Evolutionary conservation across 768 basidiomycete species (phyloP).

Genomic region (Cytidiella melzeri): DNA sequence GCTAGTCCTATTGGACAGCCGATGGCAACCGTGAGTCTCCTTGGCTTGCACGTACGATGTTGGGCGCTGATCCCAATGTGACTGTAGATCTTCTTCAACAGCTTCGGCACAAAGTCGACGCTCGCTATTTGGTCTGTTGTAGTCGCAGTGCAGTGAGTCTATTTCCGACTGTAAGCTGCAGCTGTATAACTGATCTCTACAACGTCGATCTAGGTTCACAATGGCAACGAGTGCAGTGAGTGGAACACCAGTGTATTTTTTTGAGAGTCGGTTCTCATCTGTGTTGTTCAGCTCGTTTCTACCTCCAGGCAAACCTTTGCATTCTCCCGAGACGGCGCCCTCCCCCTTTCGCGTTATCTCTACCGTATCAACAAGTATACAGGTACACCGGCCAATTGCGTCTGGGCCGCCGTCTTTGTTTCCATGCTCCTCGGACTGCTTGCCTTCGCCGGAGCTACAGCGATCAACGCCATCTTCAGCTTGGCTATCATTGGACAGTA

Average conservation of each 20-base stretch:
- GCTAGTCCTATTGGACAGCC: constrained; percentile 34
- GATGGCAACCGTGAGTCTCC: constrained; percentile 26
- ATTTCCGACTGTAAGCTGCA: not conserved
- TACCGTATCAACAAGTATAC: constrained; percentile 50
- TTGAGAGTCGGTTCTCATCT: not conserved
- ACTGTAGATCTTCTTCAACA: constrained; percentile 36
- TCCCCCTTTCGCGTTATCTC: constrained; percentile 48
- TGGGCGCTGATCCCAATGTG: not conserved
- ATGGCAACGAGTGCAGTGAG: constrained; percentile 46
- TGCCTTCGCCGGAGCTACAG: constrained; percentile 46
- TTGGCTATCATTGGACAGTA: constrained; percentile 21
- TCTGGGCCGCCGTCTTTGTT: constrained; percentile 41
- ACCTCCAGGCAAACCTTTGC: constrained; percentile 52
- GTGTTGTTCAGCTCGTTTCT: constrained; percentile 35
- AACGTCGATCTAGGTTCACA: constrained; percentile 31
- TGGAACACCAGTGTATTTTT: not conserved
- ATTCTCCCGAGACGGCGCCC: constrained; percentile 55
- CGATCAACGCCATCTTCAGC: constrained; percentile 34
- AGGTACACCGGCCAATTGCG: constrained; percentile 51
- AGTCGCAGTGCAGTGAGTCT: constrained; percentile 38
- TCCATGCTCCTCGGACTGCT: constrained; percentile 44
- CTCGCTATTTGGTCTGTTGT: constrained; percentile 51
- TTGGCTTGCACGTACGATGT: not conserved
- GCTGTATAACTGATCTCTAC: not conserved
- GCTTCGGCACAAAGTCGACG: constrained; percentile 41